These are phyloP conservation scores for Limnanthes douglasii DNA, from an alignment of 345 rosid species.

Conservation along the genomic window DNA sequence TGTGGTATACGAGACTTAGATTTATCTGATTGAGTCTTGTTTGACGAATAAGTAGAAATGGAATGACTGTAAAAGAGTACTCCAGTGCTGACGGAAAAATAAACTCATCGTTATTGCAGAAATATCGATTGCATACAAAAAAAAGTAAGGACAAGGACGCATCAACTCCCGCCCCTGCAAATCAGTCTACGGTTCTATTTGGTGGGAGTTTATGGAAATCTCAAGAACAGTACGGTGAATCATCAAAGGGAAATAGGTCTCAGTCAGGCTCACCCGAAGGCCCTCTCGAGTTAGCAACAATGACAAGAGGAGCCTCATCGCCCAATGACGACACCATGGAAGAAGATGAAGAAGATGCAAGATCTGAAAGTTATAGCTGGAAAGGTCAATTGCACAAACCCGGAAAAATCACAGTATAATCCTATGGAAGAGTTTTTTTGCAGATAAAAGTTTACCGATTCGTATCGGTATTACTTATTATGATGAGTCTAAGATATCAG, in stretches of 20 bases:
- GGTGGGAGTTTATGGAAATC: conserved; percentile 45
- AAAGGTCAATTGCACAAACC: conserved; percentile 27
- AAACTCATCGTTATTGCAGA: conserved; percentile 29
- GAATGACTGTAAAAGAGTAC: not conserved
- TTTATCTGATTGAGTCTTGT: too few species aligned
- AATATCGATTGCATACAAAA: conserved; percentile 61
- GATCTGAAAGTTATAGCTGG: conserved; percentile 60
- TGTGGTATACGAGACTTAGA: too few species aligned
- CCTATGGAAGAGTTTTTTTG: conserved; percentile 59
- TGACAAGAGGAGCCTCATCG: conserved; percentile 33
- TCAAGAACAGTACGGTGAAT: conserved; percentile 31
- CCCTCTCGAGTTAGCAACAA: conserved; percentile 52
- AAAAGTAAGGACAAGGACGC: conserved; percentile 13
- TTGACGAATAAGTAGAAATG: too few species aligned
- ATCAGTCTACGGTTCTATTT: conserved; percentile 31
- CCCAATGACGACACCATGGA: conserved; percentile 54
- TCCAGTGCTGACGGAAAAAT: not conserved
- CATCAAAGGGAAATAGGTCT: conserved; percentile 34
- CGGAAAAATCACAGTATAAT: conserved; percentile 30
- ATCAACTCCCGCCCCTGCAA: conserved; percentile 21
- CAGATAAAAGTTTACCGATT: conserved; percentile 21
- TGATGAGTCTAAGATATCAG: not conserved
- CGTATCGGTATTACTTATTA: not conserved
- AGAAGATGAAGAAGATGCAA: conserved; percentile 62
- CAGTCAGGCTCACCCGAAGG: conserved; percentile 74